Base-by-base conservation (phyloP, 441 rosid genomes). In the Sinapis alba region DNA sequence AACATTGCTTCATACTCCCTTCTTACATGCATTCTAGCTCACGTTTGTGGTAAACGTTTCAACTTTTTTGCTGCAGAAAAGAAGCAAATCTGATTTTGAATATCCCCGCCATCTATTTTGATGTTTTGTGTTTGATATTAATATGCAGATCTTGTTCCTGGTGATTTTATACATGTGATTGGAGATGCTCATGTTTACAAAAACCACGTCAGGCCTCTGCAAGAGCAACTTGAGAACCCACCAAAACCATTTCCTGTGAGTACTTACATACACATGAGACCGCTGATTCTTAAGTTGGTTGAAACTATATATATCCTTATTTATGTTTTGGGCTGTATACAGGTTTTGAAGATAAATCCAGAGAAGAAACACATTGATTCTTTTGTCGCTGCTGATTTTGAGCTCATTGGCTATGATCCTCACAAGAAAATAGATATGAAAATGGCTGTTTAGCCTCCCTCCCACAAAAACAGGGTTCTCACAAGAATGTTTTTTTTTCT, bases 211-310 rank as follows among this genome's bases (percentile, higher is more conserved):
- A 84, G 86, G 81, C 97, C 97, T 77, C 86, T 92, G 20, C 83
- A 90, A 72, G 93, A 88, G 68, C 97, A 90, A 78, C 98, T 92
- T 79, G 81, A 85, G 87, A 92, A 90, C 80, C 81, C 76, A 53
- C 96, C 96, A 38, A 90, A 84, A 70, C 94, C 96, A 63, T 89
- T 89, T 81, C 98, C 98, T 68, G 96, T 92, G 59, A 86, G 89
- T 82, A 21, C 15, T 38, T 18, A 32, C 16, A 4, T 3, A 0
- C 4, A 54, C 21, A 10, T 24, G 19, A 21, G 62, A 32, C 28
- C 3, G 0, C n/a, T 57, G 13, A 19, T 56, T 51, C 62, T 67
- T 77, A 6, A 68, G 61, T 12, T 47, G 34, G 68, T 47, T 27
- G 54, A 53, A 16, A 16, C 54, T 50, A 50, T 50, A 50, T 16